These are phyloP conservation scores for Metschnikowia gruessii DNA, from an alignment of 805 yeast genomes.

Conservation along the genomic window DNA sequence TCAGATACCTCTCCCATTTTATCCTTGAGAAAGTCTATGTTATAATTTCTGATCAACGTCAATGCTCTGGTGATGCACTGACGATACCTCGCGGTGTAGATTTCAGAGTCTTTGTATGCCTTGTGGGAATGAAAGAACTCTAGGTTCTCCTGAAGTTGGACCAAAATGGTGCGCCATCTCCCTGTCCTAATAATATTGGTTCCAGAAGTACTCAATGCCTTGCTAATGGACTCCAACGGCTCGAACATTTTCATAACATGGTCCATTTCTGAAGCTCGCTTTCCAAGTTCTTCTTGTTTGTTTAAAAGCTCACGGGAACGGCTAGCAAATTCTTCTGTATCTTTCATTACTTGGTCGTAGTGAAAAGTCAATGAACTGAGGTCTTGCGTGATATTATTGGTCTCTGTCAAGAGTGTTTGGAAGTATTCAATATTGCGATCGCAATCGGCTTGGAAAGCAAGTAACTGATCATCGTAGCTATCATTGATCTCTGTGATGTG, in stretches of 20 bases:
- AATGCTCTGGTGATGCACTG: slow-evolving; percentile 82
- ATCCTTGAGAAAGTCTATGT: slow-evolving; percentile 44
- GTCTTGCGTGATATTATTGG: slow-evolving; percentile 43
- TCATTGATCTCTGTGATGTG: slow-evolving; percentile 42
- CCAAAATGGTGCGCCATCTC: slow-evolving; percentile 39
- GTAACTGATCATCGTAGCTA: slow-evolving; percentile 30
- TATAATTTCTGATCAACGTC: slow-evolving; percentile 67
- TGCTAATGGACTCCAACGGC: slow-evolving; percentile 65
- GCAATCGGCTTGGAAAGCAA: slow-evolving; percentile 36
- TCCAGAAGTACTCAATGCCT: slow-evolving; percentile 62
- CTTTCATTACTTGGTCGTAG: slow-evolving; percentile 56
- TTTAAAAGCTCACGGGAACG: slow-evolving; percentile 51
- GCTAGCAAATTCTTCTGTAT: slow-evolving; percentile 61
- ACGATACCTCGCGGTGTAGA: slow-evolving; percentile 68
- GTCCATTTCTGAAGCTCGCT: slow-evolving; percentile 45
- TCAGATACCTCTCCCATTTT: slow-evolving; percentile 9
- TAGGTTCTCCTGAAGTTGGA: slow-evolving; percentile 64
- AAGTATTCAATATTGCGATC: slow-evolving; percentile 21
- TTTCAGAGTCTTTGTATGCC: slow-evolving; percentile 61
- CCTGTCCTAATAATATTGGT: slow-evolving; percentile 55
- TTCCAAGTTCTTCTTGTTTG: slow-evolving; percentile 42
- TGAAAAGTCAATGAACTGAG: slow-evolving; percentile 48
- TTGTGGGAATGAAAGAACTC: slow-evolving; percentile 51
- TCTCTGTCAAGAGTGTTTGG: slow-evolving; percentile 40
- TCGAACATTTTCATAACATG: slow-evolving; percentile 60